Percentiles rank a stretch among this genome's conserved stretches.
Evolutionary conservation across 805 yeast species (phyloP).

Genomic region (Torulaspora delbrueckii): DNA sequence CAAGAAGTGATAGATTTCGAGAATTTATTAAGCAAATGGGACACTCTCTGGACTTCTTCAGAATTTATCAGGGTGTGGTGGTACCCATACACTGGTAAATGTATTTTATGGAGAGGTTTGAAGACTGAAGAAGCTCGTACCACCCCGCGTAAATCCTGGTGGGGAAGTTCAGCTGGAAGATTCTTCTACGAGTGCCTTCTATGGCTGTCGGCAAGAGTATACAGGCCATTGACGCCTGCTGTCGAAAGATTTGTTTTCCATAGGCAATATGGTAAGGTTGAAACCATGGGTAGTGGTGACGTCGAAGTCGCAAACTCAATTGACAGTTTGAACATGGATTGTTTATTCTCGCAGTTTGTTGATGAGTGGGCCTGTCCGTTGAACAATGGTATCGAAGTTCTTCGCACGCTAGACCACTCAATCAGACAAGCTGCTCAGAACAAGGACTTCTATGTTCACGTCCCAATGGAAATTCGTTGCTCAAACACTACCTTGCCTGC

Average conservation of each 20-base stretch:
- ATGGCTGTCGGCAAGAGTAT: constrained; percentile 70
- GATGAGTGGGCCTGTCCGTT: constrained; percentile 97
- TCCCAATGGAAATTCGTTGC: constrained; percentile 92
- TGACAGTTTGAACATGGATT: constrained; percentile 91
- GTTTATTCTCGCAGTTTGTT: constrained; percentile 88
- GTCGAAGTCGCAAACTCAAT: constrained; percentile 74
- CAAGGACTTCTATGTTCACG: constrained; percentile 78
- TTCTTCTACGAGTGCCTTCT: constrained; percentile 71
- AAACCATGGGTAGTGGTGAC: constrained; percentile 55
- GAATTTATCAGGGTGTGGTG: constrained; percentile 95
- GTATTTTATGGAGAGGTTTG: constrained; percentile 86
- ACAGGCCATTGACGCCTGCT: constrained; percentile 74
- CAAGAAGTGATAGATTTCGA: constrained; percentile 81
- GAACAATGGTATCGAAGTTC: constrained; percentile 65
- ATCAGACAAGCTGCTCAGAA: constrained; percentile 54
- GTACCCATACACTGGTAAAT: constrained; percentile 87
- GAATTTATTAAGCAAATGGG: constrained; percentile 67
- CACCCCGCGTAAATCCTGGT: constrained; percentile 71
- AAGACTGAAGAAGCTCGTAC: constrained; percentile 64
- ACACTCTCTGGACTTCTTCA: constrained; percentile 76
- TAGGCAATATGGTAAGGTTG: constrained; percentile 76
- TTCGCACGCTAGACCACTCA: constrained; percentile 56
- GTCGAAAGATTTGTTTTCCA: constrained; percentile 81
- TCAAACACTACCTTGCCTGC: constrained; percentile 65
- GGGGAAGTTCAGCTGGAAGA: constrained; percentile 77